Conservation (phyloP, 2,329 filamentous ascomycete genomes). For the Chaetomium olivaceum region DNA sequence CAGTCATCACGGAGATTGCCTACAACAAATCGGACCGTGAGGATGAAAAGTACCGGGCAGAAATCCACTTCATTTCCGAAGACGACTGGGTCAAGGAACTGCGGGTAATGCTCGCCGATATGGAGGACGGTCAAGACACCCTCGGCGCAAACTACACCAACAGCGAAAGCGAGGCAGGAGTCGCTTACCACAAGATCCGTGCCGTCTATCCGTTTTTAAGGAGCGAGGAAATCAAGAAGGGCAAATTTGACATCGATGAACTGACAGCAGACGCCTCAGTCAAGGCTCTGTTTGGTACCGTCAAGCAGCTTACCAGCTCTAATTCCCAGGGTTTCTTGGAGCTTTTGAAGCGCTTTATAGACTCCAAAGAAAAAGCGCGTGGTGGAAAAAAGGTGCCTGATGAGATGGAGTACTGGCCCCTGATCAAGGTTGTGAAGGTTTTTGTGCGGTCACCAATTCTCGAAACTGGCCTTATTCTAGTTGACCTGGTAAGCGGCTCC, state of each 20-base stretch:
- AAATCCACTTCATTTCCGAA: conserved; percentile 61
- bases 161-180: conserved; percentile 42
- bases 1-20: conserved; percentile 60
- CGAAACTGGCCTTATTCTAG: conserved; percentile 41
- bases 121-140: conserved; percentile 43
- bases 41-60: conserved; percentile 48
- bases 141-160: conserved; percentile 30
- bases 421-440: conserved; percentile 53
- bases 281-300: conserved; percentile 48
- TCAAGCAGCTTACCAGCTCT: conserved; percentile 42
- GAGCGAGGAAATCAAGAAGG: conserved; percentile 43
- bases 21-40: conserved; percentile 51
- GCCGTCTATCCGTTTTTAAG: conserved; percentile 46
- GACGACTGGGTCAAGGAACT: conserved; percentile 58
- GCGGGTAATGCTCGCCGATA: conserved; percentile 48
- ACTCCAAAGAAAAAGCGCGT: conserved; percentile 53
- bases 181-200: conserved; percentile 53
- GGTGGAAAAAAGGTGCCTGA: conserved; percentile 34
- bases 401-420: conserved; percentile 46
- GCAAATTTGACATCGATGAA: conserved; percentile 39
- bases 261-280: conserved; percentile 47
- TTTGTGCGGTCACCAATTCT: conserved; percentile 40
- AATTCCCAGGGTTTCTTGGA: conserved; percentile 46
- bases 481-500: conserved; percentile 47
- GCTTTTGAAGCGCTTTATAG: conserved; percentile 52